Base-by-base conservation (phyloP, 257 asterid genomes). In the Mitragyna speciosa region DNA sequence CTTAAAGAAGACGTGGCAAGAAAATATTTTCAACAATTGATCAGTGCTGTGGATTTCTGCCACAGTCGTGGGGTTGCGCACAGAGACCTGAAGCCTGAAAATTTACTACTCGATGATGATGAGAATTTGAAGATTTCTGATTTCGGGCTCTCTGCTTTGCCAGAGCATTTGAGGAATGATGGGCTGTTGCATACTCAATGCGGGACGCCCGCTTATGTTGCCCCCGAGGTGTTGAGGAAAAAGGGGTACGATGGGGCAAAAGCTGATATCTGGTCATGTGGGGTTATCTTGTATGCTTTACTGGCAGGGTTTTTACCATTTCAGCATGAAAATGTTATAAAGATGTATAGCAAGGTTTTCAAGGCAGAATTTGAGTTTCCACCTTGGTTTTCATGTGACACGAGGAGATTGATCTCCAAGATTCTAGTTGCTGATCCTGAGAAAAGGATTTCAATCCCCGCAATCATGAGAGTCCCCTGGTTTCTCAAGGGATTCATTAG, bases 211-310 rank as follows among this genome's bases (percentile, higher is more conserved):
- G 94, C 98, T 36, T 93, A 93, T 61, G 97, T 92, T 9, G 93
- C 97, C 0, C 98, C 98, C 17, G 98, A 93, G 70, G 96, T 93
- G 3, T 76, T 93, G 1, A 76, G 96, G 75, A 87, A 85, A 68
- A 90, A 86, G 80, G 98, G 98, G 4, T 93, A 93, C 65, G 97
- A 90, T 77, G 98, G 98, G 14, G 90, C 92, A 0, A 89, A 83
- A 78, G 88, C 96, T 1, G 98, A 93, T 80, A 86, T 93, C n/a
- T 93, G 98, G 98, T 93, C 98, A 0, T 93, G 98, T 78, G 98
- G 98, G 12, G 96, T 93, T 36, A 86, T 93, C 56, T 83, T 93
- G 8, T 93, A 93, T 70, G 98, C 86, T 33, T 82, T 93, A 6
- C 83, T 93, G 6, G 96, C 93, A 8, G 98, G 98, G 1, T 93